Conservation (phyloP, 305 asterid genomes). For the Solanum hybrid region DNA sequence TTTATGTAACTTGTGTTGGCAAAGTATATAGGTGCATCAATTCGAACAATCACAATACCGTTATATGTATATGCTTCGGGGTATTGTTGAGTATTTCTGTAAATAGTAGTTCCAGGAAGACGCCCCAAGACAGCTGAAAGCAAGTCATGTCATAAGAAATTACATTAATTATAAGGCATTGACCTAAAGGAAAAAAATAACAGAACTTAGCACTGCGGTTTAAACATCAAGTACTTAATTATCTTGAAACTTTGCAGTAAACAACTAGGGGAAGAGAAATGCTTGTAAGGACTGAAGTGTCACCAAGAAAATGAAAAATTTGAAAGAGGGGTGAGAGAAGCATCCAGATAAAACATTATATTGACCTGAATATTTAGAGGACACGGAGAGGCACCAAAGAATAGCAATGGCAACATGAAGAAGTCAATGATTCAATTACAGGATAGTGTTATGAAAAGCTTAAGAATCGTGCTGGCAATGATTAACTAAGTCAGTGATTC, state of each 20-base stretch:
- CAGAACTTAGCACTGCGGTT: background rate
- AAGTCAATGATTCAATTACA: background rate
- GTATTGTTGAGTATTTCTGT: slow-evolving; percentile 84
- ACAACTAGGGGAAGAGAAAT: background rate
- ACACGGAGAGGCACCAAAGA: background rate
- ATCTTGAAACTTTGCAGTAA: background rate
- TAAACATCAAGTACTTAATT: background rate
- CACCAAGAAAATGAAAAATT: background rate
- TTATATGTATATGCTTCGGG: slow-evolving; percentile 97
- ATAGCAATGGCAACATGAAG: background rate
- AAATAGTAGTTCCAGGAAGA: slow-evolving; percentile 93
- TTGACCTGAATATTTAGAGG: background rate
- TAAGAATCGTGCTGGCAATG: background rate
- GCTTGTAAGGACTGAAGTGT: background rate
- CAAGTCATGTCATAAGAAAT: background rate
- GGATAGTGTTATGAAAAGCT: background rate
- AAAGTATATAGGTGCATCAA: slow-evolving; percentile 94
- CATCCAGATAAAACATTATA: background rate
- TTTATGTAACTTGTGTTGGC: slow-evolving; percentile 91
- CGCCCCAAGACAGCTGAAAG: slow-evolving; percentile 92
- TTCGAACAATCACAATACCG: slow-evolving; percentile 90
- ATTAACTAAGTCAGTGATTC: background rate
- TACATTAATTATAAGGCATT: background rate
- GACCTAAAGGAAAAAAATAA: background rate
- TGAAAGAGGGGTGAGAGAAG: background rate